Evolutionary conservation across 495 filamentous ascomycete species (phyloP), one percentile per base, ranked within the genome.

Genomic region (Antarctomyces pellizariae): DNA sequence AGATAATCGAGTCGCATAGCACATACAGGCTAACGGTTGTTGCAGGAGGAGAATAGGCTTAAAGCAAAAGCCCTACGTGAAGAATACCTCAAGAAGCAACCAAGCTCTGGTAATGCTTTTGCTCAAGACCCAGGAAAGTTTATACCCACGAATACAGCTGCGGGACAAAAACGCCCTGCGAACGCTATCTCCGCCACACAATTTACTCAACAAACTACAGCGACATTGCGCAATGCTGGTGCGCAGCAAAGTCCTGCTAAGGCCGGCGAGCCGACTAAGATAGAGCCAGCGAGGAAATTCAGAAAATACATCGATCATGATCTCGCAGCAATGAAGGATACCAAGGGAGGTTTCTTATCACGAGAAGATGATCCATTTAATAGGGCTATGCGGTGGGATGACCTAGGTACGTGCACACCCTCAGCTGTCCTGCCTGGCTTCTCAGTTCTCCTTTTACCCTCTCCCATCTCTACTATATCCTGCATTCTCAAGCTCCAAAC

Each of bases 291-390:
- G 25, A 64, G 62, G 30, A 91, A 84, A 38, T 92, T 93, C 39
- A 62, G 68, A 22, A 79, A 82, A 48, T 95, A 71, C 49, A 77
- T 97, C 37, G 86, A 97, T 32, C 93, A 92, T 47, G 89, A 97
- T 52, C 82, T 97, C 37, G 77, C 72, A 36, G 80, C 80, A 52
- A 97, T 97, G 78, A 84, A 71, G 8, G 86, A 97, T 44, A 93
- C 86, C 4, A 92, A 92, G 39, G 86, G 86, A 22, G 86, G 86
- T 0, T 97, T 97, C 46, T 46, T 97, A 34, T 74, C 69, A 13
- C 56, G 60, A 0, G 74, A 82, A 33, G 86, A 97, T 42, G 86
- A 97, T 44, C 86, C 86, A 1, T 67, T 67, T 45, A 91, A 89
- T 41, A 75, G 70, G 31, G 71, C 68, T 3, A 53, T 90, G 33